These are phyloP conservation scores for Pugionium dolabratum DNA, from an alignment of 345 rosid genomes.

Conservation along the genomic window DNA sequence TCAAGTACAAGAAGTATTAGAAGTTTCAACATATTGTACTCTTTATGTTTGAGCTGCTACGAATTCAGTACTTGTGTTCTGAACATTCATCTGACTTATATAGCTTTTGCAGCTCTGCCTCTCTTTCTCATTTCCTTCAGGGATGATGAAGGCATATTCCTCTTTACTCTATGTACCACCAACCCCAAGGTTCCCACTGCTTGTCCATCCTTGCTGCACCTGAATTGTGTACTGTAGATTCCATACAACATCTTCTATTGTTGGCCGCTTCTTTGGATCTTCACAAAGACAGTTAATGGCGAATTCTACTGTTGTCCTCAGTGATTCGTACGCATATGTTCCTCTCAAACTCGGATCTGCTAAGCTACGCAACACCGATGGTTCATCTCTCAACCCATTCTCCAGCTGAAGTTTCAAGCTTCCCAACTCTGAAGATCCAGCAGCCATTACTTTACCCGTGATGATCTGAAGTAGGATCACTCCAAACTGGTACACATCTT, in stretches of 20 bases:
- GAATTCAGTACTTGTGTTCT: not conserved
- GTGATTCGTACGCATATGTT: conserved; percentile 72
- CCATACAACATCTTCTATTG: conserved; percentile 92
- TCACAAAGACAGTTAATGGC: conserved; percentile 69
- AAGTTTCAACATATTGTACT: not conserved
- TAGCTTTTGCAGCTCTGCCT: conserved; percentile 20
- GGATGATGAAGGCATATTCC: not conserved
- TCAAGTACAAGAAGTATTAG: not conserved
- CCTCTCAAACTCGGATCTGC: conserved; percentile 73
- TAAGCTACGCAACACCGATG: conserved; percentile 50
- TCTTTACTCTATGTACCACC: conserved; percentile 34
- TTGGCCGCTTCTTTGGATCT: conserved; percentile 64
- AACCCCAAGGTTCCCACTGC: conserved; percentile 72
- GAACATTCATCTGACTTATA: not conserved
- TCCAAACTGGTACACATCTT: conserved; percentile 93
- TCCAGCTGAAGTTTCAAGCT: conserved; percentile 64
- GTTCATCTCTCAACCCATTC: conserved; percentile 57
- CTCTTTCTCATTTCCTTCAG: not conserved
- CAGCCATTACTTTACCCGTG: conserved; percentile 57
- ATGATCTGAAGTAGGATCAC: conserved; percentile 66
- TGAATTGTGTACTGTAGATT: conserved; percentile 88
- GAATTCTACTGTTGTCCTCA: conserved; percentile 70
- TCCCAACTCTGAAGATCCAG: conserved; percentile 52
- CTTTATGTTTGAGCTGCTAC: conserved; percentile 4
- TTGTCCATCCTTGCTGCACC: conserved; percentile 87